Percentiles rank a stretch among this genome's conserved stretches.
Conservation (phyloP, 2,329 filamentous ascomycete species). For the Penicillium hesseltinei region DNA sequence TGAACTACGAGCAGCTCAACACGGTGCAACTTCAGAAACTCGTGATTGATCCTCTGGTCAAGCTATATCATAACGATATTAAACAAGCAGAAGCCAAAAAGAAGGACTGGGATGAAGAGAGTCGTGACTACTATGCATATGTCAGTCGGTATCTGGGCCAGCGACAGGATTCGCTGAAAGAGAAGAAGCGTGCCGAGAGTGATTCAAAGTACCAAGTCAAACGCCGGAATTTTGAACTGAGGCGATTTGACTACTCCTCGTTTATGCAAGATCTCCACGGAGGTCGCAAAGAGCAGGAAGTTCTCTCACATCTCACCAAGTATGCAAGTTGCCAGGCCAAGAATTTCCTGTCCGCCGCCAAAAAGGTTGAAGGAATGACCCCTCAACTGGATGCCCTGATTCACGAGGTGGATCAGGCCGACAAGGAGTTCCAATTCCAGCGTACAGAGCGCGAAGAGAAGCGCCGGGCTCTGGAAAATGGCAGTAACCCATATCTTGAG, state of each 20-base stretch:
- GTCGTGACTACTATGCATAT: constrained; percentile 96
- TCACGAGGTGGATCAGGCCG: constrained; percentile 83
- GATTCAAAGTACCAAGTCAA: constrained; percentile 96
- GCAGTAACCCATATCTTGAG: constrained; percentile 69
- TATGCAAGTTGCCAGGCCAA: constrained; percentile 89
- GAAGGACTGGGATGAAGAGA: constrained; percentile 97
- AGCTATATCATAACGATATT: constrained; percentile 91
- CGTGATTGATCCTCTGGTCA: constrained; percentile 90
- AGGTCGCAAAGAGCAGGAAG: constrained; percentile 96
- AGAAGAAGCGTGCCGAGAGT: constrained; percentile 93
- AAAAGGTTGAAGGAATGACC: constrained; percentile 80
- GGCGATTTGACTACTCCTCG: constrained; percentile 96
- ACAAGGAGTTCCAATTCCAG: constrained; percentile 96
- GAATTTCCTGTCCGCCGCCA: constrained; percentile 76
- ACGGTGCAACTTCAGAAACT: constrained; percentile 81
- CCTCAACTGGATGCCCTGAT: constrained; percentile 88
- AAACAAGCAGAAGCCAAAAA: constrained; percentile 97
- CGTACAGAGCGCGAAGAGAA: constrained; percentile 95
- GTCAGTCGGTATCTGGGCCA: constrained; percentile 95
- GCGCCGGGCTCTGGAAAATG: constrained; percentile 83
- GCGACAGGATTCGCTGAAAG: constrained; percentile 89
- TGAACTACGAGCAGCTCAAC: constrained; percentile 82
- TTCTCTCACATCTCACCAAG: constrained; percentile 88
- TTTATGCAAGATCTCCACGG: constrained; percentile 99
- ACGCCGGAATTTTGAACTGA: constrained; percentile 90